phyloP scores from a whole-genome alignment of 352 stramenopile species.

The Phytophthora multivora region DNA sequence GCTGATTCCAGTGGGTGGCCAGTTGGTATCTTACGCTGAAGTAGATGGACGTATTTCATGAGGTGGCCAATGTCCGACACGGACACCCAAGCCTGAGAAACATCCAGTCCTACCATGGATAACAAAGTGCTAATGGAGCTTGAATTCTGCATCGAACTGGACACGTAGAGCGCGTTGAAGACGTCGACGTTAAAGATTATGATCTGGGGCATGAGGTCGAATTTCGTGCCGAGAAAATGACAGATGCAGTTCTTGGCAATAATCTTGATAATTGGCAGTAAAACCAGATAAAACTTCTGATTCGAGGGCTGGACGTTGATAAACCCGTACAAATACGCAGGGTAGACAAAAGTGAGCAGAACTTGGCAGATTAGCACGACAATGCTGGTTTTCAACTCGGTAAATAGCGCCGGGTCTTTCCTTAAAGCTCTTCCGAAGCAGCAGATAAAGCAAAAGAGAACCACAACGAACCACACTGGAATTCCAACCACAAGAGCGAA shows the following conservation, averaged over 20 bases:
- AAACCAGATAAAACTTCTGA: conserved; percentile 8
- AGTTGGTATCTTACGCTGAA: conserved; percentile 2
- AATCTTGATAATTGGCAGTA: conserved; percentile 12
- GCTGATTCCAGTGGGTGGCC: not conserved
- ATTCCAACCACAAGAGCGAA: conserved; percentile 8
- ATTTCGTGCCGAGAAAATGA: conserved; percentile 3
- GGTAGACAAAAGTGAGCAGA: conserved; percentile 9
- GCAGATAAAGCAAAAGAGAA: conserved; percentile 1
- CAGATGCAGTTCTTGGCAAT: conserved; percentile 5
- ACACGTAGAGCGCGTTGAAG: conserved; percentile 10
- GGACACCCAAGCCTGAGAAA: not conserved
- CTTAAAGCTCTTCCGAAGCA: conserved; percentile 7
- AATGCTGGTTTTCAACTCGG: not conserved
- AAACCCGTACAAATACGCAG: conserved; percentile 9
- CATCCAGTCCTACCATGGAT: conserved; percentile 1
- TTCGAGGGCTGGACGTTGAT: conserved; percentile 2
- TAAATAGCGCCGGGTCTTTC: not conserved
- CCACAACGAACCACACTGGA: conserved; percentile 3
- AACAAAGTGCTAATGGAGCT: conserved; percentile 1
- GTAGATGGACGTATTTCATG: not conserved
- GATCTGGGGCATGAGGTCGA: conserved; percentile 12
- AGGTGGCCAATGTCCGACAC: conserved; percentile 1
- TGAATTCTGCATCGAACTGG: conserved; percentile 13
- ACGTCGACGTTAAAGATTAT: conserved; percentile 14
- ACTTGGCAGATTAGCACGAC: conserved; percentile 6